A percentile compares a stretch with the other conserved stretches of the same genome.
These are phyloP conservation scores for Chrysoporthe austroafricana DNA, from an alignment of 2,329 filamentous ascomycete species.

Conservation along the genomic window DNA sequence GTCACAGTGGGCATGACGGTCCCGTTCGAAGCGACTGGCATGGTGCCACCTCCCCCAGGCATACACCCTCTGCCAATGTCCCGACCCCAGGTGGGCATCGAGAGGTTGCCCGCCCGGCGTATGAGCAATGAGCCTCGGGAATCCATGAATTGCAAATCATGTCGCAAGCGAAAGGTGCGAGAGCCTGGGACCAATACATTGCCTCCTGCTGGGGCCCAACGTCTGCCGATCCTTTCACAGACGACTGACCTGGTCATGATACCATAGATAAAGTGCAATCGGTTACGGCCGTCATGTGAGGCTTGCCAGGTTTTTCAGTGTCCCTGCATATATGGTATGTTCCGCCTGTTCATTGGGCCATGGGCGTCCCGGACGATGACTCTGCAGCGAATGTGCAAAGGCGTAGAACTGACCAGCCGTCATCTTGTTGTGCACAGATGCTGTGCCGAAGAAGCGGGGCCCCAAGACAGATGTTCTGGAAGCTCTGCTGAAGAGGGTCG, in stretches of 20 bases:
- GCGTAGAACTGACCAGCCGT: conserved; percentile 19
- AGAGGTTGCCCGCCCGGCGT: conserved; percentile 73
- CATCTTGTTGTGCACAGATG: conserved; percentile 58
- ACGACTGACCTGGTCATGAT: conserved; percentile 24
- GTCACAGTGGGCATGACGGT: conserved; percentile 42
- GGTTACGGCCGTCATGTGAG: conserved; percentile 81
- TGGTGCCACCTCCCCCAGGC: conserved; percentile 45
- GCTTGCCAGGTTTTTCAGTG: conserved; percentile 90
- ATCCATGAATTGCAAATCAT: conserved; percentile 96
- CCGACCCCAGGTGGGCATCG: conserved; percentile 79
- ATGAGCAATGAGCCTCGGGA: conserved; percentile 78
- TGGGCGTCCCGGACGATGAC: neutral
- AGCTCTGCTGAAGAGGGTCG: conserved; percentile 80
- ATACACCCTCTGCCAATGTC: conserved; percentile 62
- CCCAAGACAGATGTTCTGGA: conserved; percentile 90
- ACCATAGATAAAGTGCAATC: conserved; percentile 85
- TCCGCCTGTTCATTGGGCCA: neutral
- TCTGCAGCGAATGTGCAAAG: neutral
- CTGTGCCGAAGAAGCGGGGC: conserved; percentile 85
- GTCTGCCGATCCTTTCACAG: neutral
- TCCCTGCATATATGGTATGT: conserved; percentile 82
- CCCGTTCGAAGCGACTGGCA: conserved; percentile 47
- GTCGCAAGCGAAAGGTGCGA: conserved; percentile 84
- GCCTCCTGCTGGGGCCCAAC: too few species aligned
- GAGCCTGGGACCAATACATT: conserved; percentile 1